Base-by-base conservation (phyloP, 108 stramenopile genomes). In the Nitzschia sp. region DNA sequence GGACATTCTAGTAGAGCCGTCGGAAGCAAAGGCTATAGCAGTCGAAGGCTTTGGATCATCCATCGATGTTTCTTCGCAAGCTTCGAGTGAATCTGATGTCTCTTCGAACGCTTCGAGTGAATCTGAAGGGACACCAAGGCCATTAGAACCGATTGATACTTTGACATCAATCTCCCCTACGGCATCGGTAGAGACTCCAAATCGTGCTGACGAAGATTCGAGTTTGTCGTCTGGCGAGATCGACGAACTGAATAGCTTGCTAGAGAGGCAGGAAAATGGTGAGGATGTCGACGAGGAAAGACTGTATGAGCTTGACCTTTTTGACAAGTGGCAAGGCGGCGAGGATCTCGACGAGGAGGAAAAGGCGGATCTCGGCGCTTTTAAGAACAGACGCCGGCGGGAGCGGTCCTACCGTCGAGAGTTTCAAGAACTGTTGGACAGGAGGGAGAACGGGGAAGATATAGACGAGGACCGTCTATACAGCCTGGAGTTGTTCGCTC, bases 261-360 rank as follows among this genome's bases (percentile, higher is more conserved):
- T 72, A 19, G 63, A 64, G n/a, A 34, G 30, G 3, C 48, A 72
- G 57, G 71, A 63, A 46, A 55, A 57, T n/a, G 63, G 63, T 0
- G 60, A 60, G 26, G 35, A 47, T 2, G 32, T 66, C 1, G 58
- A 74, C 50, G 73, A 60, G 41, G 73, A 74, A 21, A 56, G 65
- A 2, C 28, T 74, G 22, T 60, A 66, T 25, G 25, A 53, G 46
- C 55, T 74, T 1, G 55, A 66, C 30, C 47, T 74, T 17, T 53
- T 66, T 21, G 57, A 66, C 56, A 41, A 32, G 46, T 66, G 65
- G 58, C 46, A 53, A n/a, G 50, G 38, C 63, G 65, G 58, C 15
- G 73, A 74, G 35, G 26, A 13, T 6, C 29, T 66, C 22, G 27
- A 35, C 36, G 21, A 17, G 9, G 35, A 74, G 28, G 55, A 66